Conservation (phyloP, 768 basidiomycete genomes). For the Pisolithus tinctorius region DNA sequence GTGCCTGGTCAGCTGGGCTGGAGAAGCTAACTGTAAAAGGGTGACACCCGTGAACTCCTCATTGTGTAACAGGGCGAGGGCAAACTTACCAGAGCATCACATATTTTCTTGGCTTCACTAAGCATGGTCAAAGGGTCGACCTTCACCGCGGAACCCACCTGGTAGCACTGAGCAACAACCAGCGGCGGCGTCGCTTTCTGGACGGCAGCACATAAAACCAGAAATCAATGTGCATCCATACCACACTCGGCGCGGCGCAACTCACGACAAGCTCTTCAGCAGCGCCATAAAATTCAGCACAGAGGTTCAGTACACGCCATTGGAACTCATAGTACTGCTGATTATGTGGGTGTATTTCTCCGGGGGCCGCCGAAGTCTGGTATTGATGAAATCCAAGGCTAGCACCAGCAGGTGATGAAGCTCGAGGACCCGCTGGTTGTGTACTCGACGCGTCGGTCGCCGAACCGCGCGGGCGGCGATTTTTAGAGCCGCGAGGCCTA, state of each 20-base stretch:
- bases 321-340: constrained; percentile 83
- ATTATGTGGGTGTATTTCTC: constrained; percentile 54
- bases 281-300: constrained; percentile 80
- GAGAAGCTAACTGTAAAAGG: constrained; percentile 58
- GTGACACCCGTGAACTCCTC: constrained; percentile 7
- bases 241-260: constrained; percentile 14
- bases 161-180: constrained; percentile 77
- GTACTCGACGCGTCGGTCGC: constrained; percentile 14
- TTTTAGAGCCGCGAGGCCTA: constrained; percentile 75
- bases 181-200: constrained; percentile 55
- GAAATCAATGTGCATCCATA: constrained; percentile 7
- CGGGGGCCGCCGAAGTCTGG: constrained; percentile 33
- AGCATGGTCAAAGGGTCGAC: constrained; percentile 72
- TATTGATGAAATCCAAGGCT: constrained; percentile 37
- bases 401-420: constrained; percentile 23
- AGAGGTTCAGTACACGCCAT: constrained; percentile 76
- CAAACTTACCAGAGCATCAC: constrained; percentile 60
- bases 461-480: constrained; percentile 43
- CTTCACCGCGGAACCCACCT: constrained; percentile 60
- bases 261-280: constrained; percentile 79
- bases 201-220: not conserved
- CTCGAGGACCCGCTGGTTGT: constrained; percentile 20
- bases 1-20: constrained; percentile 57
- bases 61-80: not conserved
- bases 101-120: constrained; percentile 68